These are phyloP conservation scores for Chlamydomonas eustigma DNA, from an alignment of 139 green algal species.

Conservation along the genomic window DNA sequence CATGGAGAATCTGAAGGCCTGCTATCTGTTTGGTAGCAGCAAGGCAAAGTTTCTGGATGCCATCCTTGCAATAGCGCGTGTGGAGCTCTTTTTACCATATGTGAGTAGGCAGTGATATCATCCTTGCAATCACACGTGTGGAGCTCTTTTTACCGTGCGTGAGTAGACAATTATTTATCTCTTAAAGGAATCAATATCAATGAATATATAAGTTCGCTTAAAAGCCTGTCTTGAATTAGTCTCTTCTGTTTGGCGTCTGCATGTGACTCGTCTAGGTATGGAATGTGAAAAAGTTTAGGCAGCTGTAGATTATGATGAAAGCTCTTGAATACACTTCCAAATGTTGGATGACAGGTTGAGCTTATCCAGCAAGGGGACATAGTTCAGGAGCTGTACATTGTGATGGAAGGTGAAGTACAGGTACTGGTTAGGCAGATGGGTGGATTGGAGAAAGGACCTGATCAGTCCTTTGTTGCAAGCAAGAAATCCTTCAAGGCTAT, in stretches of 20 bases:
- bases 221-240: too few relatives aligned
- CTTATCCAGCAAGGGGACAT: slow-evolving; percentile 27
- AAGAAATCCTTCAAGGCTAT: background rate
- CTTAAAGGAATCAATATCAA: slow-evolving; percentile 27
- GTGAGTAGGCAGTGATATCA: slow-evolving; percentile 37
- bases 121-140: slow-evolving; percentile 46
- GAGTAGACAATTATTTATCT: slow-evolving; percentile 41
- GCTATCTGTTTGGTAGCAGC: slow-evolving; percentile 55
- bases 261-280: too few relatives aligned
- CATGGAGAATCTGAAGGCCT: slow-evolving; percentile 34
- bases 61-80: slow-evolving; percentile 38
- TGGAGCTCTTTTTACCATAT: slow-evolving; percentile 59
- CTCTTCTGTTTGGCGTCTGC: too few relatives aligned
- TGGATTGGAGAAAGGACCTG: background rate
- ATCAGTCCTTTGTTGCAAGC: background rate
- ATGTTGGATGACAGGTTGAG: too few relatives aligned
- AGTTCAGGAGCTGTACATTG: slow-evolving; percentile 20
- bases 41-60: slow-evolving; percentile 51
- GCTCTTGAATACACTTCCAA: too few relatives aligned
- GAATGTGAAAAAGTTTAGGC: too few relatives aligned
- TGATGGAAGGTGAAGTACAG: slow-evolving; percentile 8
- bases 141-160: slow-evolving; percentile 56
- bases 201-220: background rate
- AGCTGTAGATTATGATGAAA: too few relatives aligned
- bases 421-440: background rate